Evolutionary conservation across 2,329 filamentous ascomycete species (phyloP).

Genomic region (Aspergillus sojae): DNA sequence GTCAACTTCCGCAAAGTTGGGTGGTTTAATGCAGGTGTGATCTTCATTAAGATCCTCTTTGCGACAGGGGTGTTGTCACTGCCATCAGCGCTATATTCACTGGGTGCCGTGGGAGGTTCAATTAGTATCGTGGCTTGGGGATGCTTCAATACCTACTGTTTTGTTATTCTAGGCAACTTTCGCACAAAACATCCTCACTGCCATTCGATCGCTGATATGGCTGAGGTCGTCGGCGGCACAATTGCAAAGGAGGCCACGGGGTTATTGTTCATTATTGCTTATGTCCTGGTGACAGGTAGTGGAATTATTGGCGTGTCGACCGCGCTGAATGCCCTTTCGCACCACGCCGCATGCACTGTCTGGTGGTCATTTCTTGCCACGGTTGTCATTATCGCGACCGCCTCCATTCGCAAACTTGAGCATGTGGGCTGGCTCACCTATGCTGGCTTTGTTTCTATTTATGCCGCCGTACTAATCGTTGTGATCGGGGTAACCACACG

Average conservation of each 20-base stretch:
- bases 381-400: constrained; percentile 50
- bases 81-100: constrained; percentile 51
- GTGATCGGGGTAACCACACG: constrained; percentile 61
- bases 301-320: constrained; percentile 63
- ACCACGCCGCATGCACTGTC: constrained; percentile 62
- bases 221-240: constrained; percentile 56
- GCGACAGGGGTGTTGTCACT: constrained; percentile 55
- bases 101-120: constrained; percentile 53
- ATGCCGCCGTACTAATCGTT: constrained; percentile 60
- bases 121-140: constrained; percentile 52
- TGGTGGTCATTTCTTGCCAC: constrained; percentile 60
- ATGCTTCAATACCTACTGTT: not conserved
- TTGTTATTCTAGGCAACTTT: constrained; percentile 52
- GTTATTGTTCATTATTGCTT: constrained; percentile 60
- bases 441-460: constrained; percentile 62
- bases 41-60: constrained; percentile 51
- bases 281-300: constrained; percentile 58
- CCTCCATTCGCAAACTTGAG: constrained; percentile 60
- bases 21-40: constrained; percentile 51
- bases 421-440: constrained; percentile 66
- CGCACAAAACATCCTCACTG: constrained; percentile 54
- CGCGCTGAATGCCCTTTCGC: constrained; percentile 62
- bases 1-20: constrained; percentile 53
- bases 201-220: constrained; percentile 62
- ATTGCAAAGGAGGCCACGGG: constrained; percentile 34